A percentile compares a stretch with the other conserved stretches of the same genome.
phyloP scores from a whole-genome alignment of 176 grass and related monocot species.

The Tuctoria greenei region DNA sequence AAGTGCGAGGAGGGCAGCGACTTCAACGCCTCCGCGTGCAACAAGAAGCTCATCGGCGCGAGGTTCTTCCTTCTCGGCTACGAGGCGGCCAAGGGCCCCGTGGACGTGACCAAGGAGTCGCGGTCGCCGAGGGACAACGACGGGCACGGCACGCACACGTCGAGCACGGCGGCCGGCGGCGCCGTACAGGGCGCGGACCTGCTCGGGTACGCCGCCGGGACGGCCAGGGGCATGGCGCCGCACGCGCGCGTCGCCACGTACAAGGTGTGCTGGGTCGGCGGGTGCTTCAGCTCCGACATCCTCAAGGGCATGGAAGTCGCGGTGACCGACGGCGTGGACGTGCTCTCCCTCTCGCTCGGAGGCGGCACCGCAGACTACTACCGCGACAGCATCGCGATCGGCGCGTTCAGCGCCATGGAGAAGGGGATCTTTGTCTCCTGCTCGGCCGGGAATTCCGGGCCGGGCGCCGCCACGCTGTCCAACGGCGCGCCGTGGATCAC shows the following conservation, averaged over 20 bases:
- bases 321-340: constrained; percentile 71
- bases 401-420: constrained; percentile 83
- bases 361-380: constrained; percentile 77
- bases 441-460: constrained; percentile 83
- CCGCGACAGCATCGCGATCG: constrained; percentile 78
- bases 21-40: constrained; percentile 75
- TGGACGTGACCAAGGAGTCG: constrained; percentile 73
- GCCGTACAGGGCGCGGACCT: constrained; percentile 56
- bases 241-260: constrained; percentile 70
- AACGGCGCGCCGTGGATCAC: constrained; percentile 98
- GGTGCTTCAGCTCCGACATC: constrained; percentile 95
- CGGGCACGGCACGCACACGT: constrained; percentile 92
- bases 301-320: constrained; percentile 93
- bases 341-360: constrained; percentile 89
- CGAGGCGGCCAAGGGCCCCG: constrained; percentile 77
- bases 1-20: constrained; percentile 71
- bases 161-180: constrained; percentile 71
- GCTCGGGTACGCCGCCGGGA: constrained; percentile 69
- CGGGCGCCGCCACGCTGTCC: constrained; percentile 57
- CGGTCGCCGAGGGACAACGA: constrained; percentile 89
- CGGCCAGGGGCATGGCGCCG: constrained; percentile 81
- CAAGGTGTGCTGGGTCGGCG: constrained; percentile 95
- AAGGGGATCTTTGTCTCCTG: constrained; percentile 85
- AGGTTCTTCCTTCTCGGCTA: constrained; percentile 72
- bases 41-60: constrained; percentile 83